Base-by-base conservation (phyloP, 306 rosid genomes). In the Vigna trinervia region DNA sequence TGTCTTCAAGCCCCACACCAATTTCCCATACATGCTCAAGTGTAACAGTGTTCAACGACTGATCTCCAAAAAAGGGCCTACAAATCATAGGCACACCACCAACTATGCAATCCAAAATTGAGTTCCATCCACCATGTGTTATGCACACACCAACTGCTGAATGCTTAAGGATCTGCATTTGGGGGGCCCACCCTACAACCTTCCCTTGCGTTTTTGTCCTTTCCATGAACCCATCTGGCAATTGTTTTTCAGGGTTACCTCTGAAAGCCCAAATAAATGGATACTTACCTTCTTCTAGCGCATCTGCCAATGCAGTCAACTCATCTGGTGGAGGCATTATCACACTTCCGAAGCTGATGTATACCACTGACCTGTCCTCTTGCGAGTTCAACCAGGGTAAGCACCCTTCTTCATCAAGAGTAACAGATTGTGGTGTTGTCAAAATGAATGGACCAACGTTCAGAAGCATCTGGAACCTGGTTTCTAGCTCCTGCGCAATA, bases 121-220 rank as follows among this genome's bases (percentile, higher is more conserved):
- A 88, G 52, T 90, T 92, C 97, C 97, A 92, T 2, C 97, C 97
- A 36, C 84, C 76, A 15, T 90, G 97, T 0, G 88, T 90, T 19
- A 90, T 65, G 67, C 87, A 88, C 62, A 65, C 90, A 1, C 88
- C 90, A 26, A 79, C 70, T 0, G 96, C 71, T 1, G 65, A 2
- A 74, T 92, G 92, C 12, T 36, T 66, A 9, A 90, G 75, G 64
- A 88, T 84, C 22, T 75, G 79, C 52, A 28, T 1, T 47, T 92
- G 97, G 0, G 91, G 90, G 0, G 93, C 89, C 97, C 97, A 92
- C 0, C 88, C 50, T 57, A 90, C 88, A 23, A 87, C 22, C 53
- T 85, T 92, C 3, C 96, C 97, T 14, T 26, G 57, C 5, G 11
- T 34, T 1, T 5, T 78, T 9, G 82, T 77, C 46, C 74, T 79